Evolutionary conservation across 495 filamentous ascomycete species (phyloP).

Genomic region (Filosporella fistucella): DNA sequence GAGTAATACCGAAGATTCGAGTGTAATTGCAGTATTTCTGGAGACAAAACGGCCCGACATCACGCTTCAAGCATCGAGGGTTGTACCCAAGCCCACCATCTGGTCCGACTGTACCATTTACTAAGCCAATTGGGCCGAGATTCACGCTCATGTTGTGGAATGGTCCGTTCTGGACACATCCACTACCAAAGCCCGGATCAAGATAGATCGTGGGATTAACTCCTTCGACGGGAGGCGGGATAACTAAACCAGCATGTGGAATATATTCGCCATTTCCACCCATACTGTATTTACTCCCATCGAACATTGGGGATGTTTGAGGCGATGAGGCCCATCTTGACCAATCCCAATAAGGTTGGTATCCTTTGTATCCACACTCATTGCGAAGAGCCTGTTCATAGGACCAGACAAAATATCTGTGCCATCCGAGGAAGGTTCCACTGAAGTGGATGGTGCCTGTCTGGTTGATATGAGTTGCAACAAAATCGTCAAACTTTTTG

Average conservation of each 20-base stretch:
- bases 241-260: constrained; percentile 9
- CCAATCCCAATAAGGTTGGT: constrained; percentile 44
- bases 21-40: constrained; percentile 45
- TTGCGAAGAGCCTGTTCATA: constrained; percentile 66
- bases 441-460: constrained; percentile 57
- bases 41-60: constrained; percentile 43
- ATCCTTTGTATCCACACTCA: constrained; percentile 61
- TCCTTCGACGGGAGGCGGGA: constrained; percentile 14
- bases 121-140: constrained; percentile 44
- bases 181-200: constrained; percentile 54
- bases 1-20: constrained; percentile 35
- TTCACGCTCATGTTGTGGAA: constrained; percentile 45
- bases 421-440: constrained; percentile 64
- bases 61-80: constrained; percentile 63
- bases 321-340: constrained; percentile 40
- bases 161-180: constrained; percentile 58
- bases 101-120: constrained; percentile 18
- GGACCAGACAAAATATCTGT: constrained; percentile 59
- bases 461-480: constrained; percentile 63
- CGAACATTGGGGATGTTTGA: constrained; percentile 56
- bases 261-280: constrained; percentile 55
- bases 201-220: constrained; percentile 31
- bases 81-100: constrained; percentile 35
- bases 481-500: constrained; percentile 78
- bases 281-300: constrained; percentile 56